Base-by-base conservation (phyloP, 768 basidiomycete species). In the Austroboletus festivus region DNA sequence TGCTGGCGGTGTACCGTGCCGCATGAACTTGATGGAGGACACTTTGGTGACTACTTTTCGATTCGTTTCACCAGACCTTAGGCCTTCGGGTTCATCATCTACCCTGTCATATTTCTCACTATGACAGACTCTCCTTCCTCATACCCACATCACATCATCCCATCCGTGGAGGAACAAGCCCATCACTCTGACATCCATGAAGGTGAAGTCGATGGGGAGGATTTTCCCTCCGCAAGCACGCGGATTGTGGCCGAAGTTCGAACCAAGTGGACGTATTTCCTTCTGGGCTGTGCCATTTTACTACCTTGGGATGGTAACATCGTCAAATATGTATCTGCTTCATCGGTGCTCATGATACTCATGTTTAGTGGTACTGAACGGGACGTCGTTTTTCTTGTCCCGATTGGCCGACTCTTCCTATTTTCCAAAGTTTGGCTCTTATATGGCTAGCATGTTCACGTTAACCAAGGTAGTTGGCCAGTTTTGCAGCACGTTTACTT, bases 291-390 rank as follows among this genome's bases (percentile, higher is more conserved):
- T 50, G 84, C 87, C n/a, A 77, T 86, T 3, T 74, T 94, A 4
- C 67, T 94, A 18, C 83, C 88, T 22, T 94, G 90, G 89, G 93
- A 91, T 64, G 89, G 91, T 90, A 62, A 57, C 78, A 22, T 26
- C 31, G 9, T 13, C 30, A 42, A 38, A 22, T 18, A n/a, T n/a
- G n/a, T 28, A 15, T 13, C 13, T 8, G 31, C 15, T 12, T n/a
- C 31, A 42, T 12, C 12, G 15, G 28, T 53, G 43, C 28, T 43
- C 42, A 33, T 48, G 23, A 37, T 28, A 10, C 24, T 15, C 22
- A 22, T 33, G 13, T 13, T 8, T 13, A 93, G 92, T 82, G 0
- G 73, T 93, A 60, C 90, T 93, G 23, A 93, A 87, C 16, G 88
- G 88, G 0, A 82, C 82, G 46, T 87, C 91, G 0, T 89, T 84